Evolutionary conservation across 352 stramenopile genomes (phyloP).

Genomic region (Pythium phragmitis): DNA sequence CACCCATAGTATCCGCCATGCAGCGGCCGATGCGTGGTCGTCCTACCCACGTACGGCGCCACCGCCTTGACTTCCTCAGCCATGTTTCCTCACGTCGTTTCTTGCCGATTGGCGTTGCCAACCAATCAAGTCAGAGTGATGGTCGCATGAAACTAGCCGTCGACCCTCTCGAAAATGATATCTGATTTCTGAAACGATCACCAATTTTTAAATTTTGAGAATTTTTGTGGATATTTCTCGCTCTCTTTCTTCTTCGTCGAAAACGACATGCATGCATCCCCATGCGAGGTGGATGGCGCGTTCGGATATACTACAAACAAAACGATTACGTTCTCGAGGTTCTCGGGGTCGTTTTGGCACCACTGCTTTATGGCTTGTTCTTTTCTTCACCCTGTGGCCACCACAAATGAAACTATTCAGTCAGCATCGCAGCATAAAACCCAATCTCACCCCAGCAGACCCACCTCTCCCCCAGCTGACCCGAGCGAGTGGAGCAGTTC

Average conservation of each 20-base stretch:
- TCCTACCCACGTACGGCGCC: slow-evolving; percentile 27
- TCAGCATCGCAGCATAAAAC: not conserved
- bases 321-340: not conserved
- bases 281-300: not conserved
- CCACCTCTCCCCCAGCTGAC: not conserved
- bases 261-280: not conserved
- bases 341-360: too few species aligned
- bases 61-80: slow-evolving; percentile 26
- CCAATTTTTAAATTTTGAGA: slow-evolving; percentile 5
- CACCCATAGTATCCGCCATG: not conserved
- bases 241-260: not conserved
- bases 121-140: slow-evolving; percentile 32
- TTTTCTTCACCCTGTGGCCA: not conserved
- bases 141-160: slow-evolving; percentile 3
- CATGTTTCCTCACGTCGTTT: slow-evolving; percentile 21
- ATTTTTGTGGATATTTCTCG: slow-evolving; percentile 1
- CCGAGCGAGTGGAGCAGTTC: slow-evolving; percentile 69
- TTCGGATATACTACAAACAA: slow-evolving; percentile 3
- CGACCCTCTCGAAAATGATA: slow-evolving; percentile 16
- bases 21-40: not conserved
- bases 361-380: too few species aligned
- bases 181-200: slow-evolving; percentile 2
- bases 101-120: slow-evolving; percentile 19
- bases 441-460: too few species aligned
- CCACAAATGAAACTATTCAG: not conserved